phyloP scores from a whole-genome alignment of 2,329 filamentous ascomycete genomes.

The Akanthomyces dipterigenus region DNA sequence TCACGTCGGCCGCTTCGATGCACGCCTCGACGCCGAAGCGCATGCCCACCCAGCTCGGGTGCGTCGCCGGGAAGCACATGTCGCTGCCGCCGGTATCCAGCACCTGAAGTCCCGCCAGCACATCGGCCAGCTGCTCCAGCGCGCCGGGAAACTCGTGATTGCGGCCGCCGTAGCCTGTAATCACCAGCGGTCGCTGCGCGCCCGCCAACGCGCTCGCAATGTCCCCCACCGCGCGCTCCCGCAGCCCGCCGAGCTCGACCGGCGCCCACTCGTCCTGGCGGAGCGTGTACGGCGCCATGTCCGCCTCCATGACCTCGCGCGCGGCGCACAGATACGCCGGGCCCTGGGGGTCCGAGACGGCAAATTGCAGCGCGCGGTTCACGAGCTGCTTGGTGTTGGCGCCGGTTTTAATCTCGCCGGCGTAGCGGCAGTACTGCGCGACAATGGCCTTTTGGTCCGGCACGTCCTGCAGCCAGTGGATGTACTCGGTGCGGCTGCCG shows the following conservation, averaged over 20 bases:
- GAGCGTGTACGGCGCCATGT: slow-evolving; percentile 65
- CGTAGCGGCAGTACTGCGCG: slow-evolving; percentile 77
- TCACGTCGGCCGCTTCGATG: slow-evolving; percentile 73
- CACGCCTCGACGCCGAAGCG: slow-evolving; percentile 67
- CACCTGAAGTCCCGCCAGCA: slow-evolving; percentile 61
- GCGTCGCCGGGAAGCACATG: slow-evolving; percentile 71
- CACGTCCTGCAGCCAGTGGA: slow-evolving; percentile 81
- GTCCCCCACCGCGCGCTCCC: slow-evolving; percentile 42
- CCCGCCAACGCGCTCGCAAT: slow-evolving; percentile 58
- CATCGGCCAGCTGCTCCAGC: slow-evolving; percentile 61
- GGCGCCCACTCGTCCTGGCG: slow-evolving; percentile 65
- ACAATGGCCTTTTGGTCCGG: slow-evolving; percentile 77
- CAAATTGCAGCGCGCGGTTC: slow-evolving; percentile 76
- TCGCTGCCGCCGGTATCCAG: slow-evolving; percentile 72
- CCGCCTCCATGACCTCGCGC: slow-evolving; percentile 79
- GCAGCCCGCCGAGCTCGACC: slow-evolving; percentile 57
- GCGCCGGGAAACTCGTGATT: slow-evolving; percentile 56
- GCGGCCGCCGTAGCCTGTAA: slow-evolving; percentile 66
- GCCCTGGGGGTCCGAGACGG: slow-evolving; percentile 67
- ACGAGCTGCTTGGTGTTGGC: slow-evolving; percentile 86
- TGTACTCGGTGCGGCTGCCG: slow-evolving; percentile 74
- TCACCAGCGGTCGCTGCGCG: slow-evolving; percentile 60
- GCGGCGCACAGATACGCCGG: slow-evolving; percentile 75
- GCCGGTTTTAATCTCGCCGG: slow-evolving; percentile 75
- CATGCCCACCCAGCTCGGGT: slow-evolving; percentile 62